Conservation (phyloP, 2,329 filamentous ascomycete species). For the Pseudomassariella vexata region DNA sequence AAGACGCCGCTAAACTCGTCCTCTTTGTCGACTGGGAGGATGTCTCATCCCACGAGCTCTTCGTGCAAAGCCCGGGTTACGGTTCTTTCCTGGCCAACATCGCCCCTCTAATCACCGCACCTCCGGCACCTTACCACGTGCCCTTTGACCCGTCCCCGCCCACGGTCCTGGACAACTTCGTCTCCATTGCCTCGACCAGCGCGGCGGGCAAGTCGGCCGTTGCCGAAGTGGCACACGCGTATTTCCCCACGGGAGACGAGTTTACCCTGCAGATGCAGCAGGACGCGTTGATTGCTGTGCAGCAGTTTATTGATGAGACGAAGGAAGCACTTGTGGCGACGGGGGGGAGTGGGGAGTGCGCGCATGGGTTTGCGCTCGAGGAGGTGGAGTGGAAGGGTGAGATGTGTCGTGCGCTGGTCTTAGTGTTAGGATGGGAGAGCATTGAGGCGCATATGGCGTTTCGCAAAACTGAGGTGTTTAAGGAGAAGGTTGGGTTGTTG, state of each 20-base stretch:
- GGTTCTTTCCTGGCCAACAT: slow-evolving; percentile 10
- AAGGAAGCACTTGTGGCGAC: neutral
- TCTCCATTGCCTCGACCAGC: slow-evolving; percentile 5
- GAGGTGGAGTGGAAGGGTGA: slow-evolving; percentile 11
- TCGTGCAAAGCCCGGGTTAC: slow-evolving; percentile 10
- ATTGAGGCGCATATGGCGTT: slow-evolving; percentile 11
- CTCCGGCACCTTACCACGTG: slow-evolving; percentile 12
- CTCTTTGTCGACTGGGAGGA: slow-evolving; percentile 19
- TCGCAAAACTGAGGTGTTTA: slow-evolving; percentile 11
- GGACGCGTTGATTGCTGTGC: neutral
- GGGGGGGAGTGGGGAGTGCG: slow-evolving; percentile 11
- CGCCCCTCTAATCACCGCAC: neutral
- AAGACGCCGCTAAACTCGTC: slow-evolving; percentile 8
- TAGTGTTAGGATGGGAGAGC: slow-evolving; percentile 15
- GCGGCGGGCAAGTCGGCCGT: slow-evolving; percentile 6
- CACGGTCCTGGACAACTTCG: slow-evolving; percentile 7
- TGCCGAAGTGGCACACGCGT: slow-evolving; percentile 13
- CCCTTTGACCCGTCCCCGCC: slow-evolving; percentile 12
- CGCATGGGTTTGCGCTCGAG: slow-evolving; percentile 16
- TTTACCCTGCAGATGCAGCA: slow-evolving; percentile 4
- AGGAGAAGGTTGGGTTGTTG: slow-evolving; percentile 8
- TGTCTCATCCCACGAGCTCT: slow-evolving; percentile 13
- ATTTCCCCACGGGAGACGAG: slow-evolving; percentile 11
- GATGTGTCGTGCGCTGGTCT: slow-evolving; percentile 10
- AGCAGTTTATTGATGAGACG: slow-evolving; percentile 6